Evolutionary conservation across 305 asterid genomes (phyloP).

Genomic region (Fraxinus albicans): DNA sequence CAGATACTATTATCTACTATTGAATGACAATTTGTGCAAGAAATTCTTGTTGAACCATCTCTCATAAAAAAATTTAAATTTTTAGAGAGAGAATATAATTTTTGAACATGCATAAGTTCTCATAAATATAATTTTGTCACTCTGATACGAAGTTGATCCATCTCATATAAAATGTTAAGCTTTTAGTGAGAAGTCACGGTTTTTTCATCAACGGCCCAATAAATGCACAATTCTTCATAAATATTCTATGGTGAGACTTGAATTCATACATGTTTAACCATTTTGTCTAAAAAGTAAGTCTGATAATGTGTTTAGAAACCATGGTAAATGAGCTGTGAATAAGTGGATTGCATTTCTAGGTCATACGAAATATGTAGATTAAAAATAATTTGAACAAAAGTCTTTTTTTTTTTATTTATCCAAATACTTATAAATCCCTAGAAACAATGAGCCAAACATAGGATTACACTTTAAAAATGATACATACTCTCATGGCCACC

Average conservation of each 20-base stretch:
- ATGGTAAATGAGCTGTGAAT: background rate
- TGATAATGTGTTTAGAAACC: background rate
- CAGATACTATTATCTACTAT: background rate
- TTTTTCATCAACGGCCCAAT: background rate
- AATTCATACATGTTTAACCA: background rate
- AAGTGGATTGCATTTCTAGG: background rate
- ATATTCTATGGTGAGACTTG: background rate
- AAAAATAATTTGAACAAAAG: background rate
- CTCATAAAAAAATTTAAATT: background rate
- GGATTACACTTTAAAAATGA: background rate
- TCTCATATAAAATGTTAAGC: background rate
- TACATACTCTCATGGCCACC: constrained; percentile 52
- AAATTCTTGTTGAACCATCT: background rate
- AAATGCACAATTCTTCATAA: background rate
- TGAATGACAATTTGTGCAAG: background rate
- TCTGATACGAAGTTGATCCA: background rate
- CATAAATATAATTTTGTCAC: background rate
- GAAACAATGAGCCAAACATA: background rate
- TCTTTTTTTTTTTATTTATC: background rate
- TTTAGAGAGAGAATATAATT: background rate
- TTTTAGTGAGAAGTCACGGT: background rate
- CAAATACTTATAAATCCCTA: background rate
- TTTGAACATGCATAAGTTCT: background rate
- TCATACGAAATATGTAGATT: background rate
- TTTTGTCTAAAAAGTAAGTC: background rate